A percentile compares a stretch with the other conserved stretches of the same genome.
Evolutionary conservation across 352 stramenopile species (phyloP).

Genomic region (Blastocystis sp.): DNA sequence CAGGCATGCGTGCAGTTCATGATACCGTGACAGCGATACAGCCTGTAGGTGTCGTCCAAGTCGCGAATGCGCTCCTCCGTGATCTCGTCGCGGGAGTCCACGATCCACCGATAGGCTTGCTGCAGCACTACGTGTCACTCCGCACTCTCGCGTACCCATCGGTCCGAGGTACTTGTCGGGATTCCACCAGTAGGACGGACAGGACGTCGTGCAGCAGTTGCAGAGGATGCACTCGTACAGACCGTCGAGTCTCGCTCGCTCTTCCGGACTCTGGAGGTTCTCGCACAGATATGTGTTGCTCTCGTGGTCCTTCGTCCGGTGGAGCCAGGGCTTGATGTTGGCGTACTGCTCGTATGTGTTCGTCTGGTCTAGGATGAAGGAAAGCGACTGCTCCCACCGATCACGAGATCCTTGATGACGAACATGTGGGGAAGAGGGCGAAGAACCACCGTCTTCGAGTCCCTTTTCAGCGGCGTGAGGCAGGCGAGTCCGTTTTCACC

Average conservation of each 20-base stretch:
- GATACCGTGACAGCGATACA: constrained; percentile 72
- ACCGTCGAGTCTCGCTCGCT: constrained; percentile 98
- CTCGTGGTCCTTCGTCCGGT: constrained; percentile 82
- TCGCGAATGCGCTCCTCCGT: constrained; percentile 91
- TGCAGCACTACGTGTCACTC: constrained; percentile 81
- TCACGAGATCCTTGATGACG: constrained; percentile 97
- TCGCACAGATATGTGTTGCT: constrained; percentile 57
- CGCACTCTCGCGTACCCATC: constrained; percentile 78
- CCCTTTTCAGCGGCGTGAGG: constrained; percentile 88
- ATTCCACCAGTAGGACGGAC: constrained; percentile 99
- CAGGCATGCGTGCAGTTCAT: constrained; percentile 96
- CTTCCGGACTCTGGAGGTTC: constrained; percentile 88
- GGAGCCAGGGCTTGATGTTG: constrained; percentile 97
- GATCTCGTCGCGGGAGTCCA: constrained; percentile 95
- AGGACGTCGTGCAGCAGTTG: constrained; percentile 97
- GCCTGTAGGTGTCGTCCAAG: constrained; percentile 86
- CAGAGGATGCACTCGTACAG: constrained; percentile 99
- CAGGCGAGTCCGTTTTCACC: constrained; percentile 97
- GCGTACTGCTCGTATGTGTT: constrained; percentile 98
- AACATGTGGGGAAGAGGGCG: constrained; percentile 99
- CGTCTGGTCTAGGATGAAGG: constrained; percentile 25
- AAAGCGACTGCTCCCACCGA: constrained; percentile 87
- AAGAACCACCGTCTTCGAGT: constrained; percentile 78
- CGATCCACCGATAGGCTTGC: constrained; percentile 97
- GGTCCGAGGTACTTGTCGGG: constrained; percentile 90